Evolutionary conservation across 164 flowering plant genomes (phyloP).

Genomic region (Saururus chinensis): DNA sequence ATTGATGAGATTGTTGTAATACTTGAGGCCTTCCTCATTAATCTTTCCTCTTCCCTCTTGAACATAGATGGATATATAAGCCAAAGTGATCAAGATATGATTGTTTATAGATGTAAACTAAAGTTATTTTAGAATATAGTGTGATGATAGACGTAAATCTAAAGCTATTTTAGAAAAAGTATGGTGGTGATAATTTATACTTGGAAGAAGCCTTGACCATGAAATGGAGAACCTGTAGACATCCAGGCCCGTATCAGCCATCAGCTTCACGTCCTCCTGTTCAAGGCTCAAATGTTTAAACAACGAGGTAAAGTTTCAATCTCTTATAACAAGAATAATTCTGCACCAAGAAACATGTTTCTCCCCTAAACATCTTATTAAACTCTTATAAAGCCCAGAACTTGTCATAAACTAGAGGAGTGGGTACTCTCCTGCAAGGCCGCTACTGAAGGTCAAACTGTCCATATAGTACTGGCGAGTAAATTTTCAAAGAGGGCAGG

Average conservation of each 20-base stretch:
- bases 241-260: constrained; percentile 9
- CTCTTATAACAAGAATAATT: too few species aligned
- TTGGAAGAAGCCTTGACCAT: constrained; percentile 15
- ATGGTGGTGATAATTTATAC: not conserved
- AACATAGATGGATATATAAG: not conserved
- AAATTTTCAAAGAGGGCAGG: too few species aligned
- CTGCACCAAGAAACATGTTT: too few species aligned
- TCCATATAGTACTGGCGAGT: too few species aligned
- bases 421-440: too few species aligned
- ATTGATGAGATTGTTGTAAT: constrained; percentile 14
- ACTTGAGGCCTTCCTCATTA: constrained; percentile 12
- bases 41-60: constrained; percentile 14
- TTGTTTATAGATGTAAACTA: not conserved
- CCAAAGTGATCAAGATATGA: not conserved
- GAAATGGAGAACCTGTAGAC: constrained; percentile 18
- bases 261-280: constrained; percentile 19
- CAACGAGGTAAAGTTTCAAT: too few species aligned
- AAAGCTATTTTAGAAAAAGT: not conserved
- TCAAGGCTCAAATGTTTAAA: not conserved
- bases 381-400: too few species aligned
- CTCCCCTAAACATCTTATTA: too few species aligned
- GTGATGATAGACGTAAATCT: not conserved
- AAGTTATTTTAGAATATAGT: not conserved
- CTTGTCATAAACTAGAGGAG: too few species aligned
- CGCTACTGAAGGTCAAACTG: too few species aligned